These are phyloP conservation scores for Paracamarosporium sp. DNA, from an alignment of 2,329 filamentous ascomycete species.

Conservation along the genomic window DNA sequence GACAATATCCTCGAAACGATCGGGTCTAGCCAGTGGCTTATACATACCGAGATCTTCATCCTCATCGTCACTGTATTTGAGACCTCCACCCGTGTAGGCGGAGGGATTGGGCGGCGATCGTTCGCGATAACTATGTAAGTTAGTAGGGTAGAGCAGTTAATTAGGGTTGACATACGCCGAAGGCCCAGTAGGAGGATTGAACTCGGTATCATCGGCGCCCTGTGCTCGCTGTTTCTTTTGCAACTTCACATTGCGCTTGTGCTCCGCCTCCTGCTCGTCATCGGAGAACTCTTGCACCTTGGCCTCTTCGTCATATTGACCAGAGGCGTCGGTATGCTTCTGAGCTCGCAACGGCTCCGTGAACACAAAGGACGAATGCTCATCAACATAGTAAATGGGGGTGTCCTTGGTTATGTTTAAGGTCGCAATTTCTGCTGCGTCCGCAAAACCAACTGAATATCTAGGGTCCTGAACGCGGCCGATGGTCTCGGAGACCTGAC, in stretches of 20 bases:
- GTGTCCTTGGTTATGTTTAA: conserved; percentile 72
- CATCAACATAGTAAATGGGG: conserved; percentile 78
- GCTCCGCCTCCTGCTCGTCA: conserved; percentile 89
- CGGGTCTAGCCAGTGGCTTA: conserved; percentile 54
- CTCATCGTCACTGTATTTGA: conserved; percentile 54
- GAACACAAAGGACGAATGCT: conserved; percentile 83
- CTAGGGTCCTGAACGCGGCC: conserved; percentile 85
- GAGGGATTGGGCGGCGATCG: conserved; percentile 21
- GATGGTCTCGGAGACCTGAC: conserved; percentile 82
- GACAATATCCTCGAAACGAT: conserved; percentile 55
- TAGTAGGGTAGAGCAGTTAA: conserved; percentile 5
- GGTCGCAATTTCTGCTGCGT: conserved; percentile 70
- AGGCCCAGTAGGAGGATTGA: conserved; percentile 22
- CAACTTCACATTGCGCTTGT: conserved; percentile 67
- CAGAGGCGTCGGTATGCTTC: conserved; percentile 94
- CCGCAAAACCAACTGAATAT: conserved; percentile 81
- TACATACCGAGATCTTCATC: conserved; percentile 55
- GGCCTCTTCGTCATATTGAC: conserved; percentile 91
- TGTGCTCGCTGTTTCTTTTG: conserved; percentile 54
- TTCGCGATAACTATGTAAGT: neutral
- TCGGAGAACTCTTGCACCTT: conserved; percentile 96
- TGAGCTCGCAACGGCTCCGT: conserved; percentile 78
- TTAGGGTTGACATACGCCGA: conserved; percentile 13
- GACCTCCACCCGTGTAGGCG: conserved; percentile 41
- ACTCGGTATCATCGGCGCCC: conserved; percentile 29